Conservation (phyloP, 1,284 basidiomycete genomes). For the Pyrrhoderma lamaoense region DNA sequence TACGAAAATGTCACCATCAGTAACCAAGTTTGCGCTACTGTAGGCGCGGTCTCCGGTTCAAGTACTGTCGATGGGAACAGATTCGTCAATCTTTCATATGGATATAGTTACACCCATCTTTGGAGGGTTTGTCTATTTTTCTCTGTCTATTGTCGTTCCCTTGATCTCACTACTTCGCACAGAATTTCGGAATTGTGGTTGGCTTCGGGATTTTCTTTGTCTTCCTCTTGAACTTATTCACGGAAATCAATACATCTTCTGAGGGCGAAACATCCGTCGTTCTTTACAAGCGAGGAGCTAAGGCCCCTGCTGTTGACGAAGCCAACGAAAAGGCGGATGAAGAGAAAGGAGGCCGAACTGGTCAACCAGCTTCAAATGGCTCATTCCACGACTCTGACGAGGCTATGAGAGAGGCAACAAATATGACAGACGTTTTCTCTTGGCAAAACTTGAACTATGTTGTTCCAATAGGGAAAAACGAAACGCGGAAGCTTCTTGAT, state of each 20-base stretch:
- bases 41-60: conserved; percentile 22
- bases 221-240: conserved; percentile 42
- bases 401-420: conserved; percentile 13
- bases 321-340: conserved; percentile 23
- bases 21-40: conserved; percentile 25
- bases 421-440: conserved; percentile 44
- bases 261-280: conserved; percentile 29
- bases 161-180: too few species aligned
- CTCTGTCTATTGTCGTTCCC: too few species aligned
- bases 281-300: conserved; percentile 33
- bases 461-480: conserved; percentile 49
- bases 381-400: conserved; percentile 14
- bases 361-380: too few species aligned
- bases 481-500: conserved; percentile 57
- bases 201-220: conserved; percentile 45
- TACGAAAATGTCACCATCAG: conserved; percentile 35
- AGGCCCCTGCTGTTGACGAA: conserved; percentile 16
- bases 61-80: conserved; percentile 24
- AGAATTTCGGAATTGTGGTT: conserved; percentile 47
- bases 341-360: conserved; percentile 22
- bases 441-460: conserved; percentile 60
- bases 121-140: conserved; percentile 32
- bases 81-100: conserved; percentile 35
- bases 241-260: conserved; percentile 36
- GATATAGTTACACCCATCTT: conserved; percentile 42